Evolutionary conservation across 1,284 basidiomycete species (phyloP), one percentile per base, ranked within the genome.

Genomic region (Marasmius sp.): DNA sequence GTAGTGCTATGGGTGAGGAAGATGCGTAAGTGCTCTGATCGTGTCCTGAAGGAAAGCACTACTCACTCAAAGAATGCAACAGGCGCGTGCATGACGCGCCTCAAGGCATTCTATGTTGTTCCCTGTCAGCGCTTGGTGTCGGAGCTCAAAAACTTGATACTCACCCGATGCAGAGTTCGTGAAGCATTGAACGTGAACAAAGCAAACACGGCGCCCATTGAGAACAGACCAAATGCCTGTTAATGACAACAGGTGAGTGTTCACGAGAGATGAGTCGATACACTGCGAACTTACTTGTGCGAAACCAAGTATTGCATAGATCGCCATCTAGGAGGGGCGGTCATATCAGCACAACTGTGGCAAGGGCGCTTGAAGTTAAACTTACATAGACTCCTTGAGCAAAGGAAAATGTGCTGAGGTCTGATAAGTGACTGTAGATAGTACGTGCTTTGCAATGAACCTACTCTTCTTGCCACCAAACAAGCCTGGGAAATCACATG

Each of bases 61-160:
- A 50, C 57, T 58, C 47, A 58, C 71, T 96, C 94, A 70, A 94
- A 95, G 80, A 94, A 95, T 6, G 85, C 85, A 86, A 94, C 94
- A 0, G 93, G 93, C 0, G 91, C 89, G 67, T 86, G 82, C 76
- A 87, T 82, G 48, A 93, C 81, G 27, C 86, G 81, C 6, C 77
- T 74, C 59, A 92, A 86, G 1, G 90, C 86, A 53, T 73, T 74
- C 78, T 83, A 69, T 11, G 45, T 33, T 79, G 77, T 68, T 79
- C 78, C 66, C 63, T 33, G 45, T 45, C 10, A 27, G 47, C 50
- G 20, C n/a, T 10, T 18, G 27, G 41, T 9, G n/a, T 14, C 16
- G 43, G 18, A 50, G 48, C 7, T 27, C 16, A 20, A 12, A 9
- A 50, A 22, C 9, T 38, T 55, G 7, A 4, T n/a, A 63, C 74